These are phyloP conservation scores for Codiaeum variegatum DNA, from an alignment of 441 rosid genomes.

Conservation along the genomic window DNA sequence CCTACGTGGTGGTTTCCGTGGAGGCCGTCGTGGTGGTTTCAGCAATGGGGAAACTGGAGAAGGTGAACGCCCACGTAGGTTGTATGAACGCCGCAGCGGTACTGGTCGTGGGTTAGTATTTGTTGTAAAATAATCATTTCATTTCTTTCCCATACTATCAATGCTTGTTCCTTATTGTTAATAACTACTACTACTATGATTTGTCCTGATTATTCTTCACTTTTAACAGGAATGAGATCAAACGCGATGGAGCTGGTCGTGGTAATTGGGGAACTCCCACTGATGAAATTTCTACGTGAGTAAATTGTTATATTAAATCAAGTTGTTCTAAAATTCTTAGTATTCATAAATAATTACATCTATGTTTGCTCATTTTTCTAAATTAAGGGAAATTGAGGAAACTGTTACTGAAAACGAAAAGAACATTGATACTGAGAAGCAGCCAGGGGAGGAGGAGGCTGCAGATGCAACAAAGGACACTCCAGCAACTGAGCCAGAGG, in stretches of 20 bases:
- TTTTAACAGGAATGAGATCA: constrained; percentile 52
- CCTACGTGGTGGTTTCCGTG: constrained; percentile 67
- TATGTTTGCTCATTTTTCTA: constrained; percentile 8
- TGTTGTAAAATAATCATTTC: neutral
- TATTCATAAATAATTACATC: constrained; percentile 2
- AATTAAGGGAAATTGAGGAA: constrained; percentile 64
- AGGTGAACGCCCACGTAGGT: constrained; percentile 61
- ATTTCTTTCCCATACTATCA: neutral
- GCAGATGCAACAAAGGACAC: constrained; percentile 61
- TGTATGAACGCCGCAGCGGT: constrained; percentile 78
- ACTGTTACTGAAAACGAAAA: constrained; percentile 51
- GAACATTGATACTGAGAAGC: constrained; percentile 55
- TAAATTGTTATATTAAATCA: neutral
- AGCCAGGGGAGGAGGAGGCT: constrained; percentile 50
- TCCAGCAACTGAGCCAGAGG: constrained; percentile 44
- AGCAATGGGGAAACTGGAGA: constrained; percentile 62
- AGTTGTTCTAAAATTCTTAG: neutral
- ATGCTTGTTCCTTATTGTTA: neutral
- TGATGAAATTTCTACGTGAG: constrained; percentile 79
- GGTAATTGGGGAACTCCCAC: constrained; percentile 82
- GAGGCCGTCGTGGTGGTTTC: constrained; percentile 63
- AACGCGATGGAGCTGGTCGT: constrained; percentile 89
- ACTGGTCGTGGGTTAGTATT: constrained; percentile 80
- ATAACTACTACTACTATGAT: neutral
- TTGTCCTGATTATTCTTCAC: neutral